These are phyloP conservation scores for Hypoxylon trugodes DNA, from an alignment of 495 filamentous ascomycete species.

Conservation along the genomic window DNA sequence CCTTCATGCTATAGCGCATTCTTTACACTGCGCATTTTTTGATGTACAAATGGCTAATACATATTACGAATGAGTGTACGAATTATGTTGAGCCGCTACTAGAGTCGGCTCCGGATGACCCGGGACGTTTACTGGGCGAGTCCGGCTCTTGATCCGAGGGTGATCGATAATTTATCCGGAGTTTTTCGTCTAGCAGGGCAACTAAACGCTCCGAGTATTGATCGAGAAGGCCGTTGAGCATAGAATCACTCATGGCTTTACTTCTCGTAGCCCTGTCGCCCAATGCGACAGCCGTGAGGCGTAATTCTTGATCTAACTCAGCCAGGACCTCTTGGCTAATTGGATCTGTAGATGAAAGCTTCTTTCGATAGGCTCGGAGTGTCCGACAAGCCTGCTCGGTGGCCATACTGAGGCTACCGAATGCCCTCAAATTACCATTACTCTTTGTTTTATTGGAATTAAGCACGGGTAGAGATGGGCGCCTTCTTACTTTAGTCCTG, in stretches of 20 bases:
- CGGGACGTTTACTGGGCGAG: slow-evolving; percentile 38
- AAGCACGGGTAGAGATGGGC: slow-evolving; percentile 67
- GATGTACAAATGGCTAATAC: slow-evolving; percentile 32
- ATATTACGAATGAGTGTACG: slow-evolving; percentile 31
- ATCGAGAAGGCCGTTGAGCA: slow-evolving; percentile 71
- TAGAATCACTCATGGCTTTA: slow-evolving; percentile 63
- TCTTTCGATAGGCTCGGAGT: slow-evolving; percentile 83
- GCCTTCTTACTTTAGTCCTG: slow-evolving; percentile 54
- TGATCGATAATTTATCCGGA: slow-evolving; percentile 52
- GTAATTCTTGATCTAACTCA: slow-evolving; percentile 82
- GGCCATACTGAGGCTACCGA: slow-evolving; percentile 73
- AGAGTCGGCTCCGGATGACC: slow-evolving; percentile 40
- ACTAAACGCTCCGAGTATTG: slow-evolving; percentile 76
- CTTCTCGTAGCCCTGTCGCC: slow-evolving; percentile 64
- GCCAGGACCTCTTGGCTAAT: slow-evolving; percentile 71
- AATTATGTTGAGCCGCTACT: slow-evolving; percentile 35
- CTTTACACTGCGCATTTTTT: neutral
- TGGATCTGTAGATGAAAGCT: slow-evolving; percentile 69
- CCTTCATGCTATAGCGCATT: neutral
- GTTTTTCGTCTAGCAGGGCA: slow-evolving; percentile 74
- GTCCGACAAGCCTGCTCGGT: slow-evolving; percentile 83
- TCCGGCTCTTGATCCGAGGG: slow-evolving; percentile 41
- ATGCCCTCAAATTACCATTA: slow-evolving; percentile 58
- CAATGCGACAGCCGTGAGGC: slow-evolving; percentile 75
- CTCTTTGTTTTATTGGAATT: slow-evolving; percentile 61